Conservation (phyloP, 768 basidiomycete genomes). For the Naganishia randhawae region DNA sequence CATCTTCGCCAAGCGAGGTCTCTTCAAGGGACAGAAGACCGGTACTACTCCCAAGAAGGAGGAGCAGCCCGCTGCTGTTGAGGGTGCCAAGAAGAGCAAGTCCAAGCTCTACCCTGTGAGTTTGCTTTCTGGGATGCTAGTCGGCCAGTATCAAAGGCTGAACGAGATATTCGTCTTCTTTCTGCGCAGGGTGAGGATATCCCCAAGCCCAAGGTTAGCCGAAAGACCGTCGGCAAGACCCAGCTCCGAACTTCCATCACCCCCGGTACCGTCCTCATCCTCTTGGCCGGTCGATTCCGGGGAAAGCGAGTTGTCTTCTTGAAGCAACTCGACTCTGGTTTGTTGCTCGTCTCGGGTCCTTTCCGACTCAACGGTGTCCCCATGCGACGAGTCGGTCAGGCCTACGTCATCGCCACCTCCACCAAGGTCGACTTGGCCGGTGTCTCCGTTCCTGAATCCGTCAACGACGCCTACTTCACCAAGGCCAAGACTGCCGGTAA, state of each 20-base stretch:
- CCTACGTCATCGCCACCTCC: conserved; percentile 96
- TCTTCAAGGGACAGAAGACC: conserved; percentile 76
- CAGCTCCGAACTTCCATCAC: conserved; percentile 80
- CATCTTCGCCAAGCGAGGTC: conserved; percentile 72
- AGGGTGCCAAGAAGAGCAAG: conserved; percentile 85
- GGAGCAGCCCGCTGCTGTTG: conserved; percentile 66
- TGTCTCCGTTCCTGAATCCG: conserved; percentile 67
- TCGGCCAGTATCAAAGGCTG: neutral
- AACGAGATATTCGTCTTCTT: neutral
- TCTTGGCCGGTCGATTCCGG: conserved; percentile 94
- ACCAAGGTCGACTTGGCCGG: conserved; percentile 79
- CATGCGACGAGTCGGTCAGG: conserved; percentile 94
- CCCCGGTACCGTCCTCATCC: conserved; percentile 89
- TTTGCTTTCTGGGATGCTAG: neutral
- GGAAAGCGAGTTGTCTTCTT: conserved; percentile 98
- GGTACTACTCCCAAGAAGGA: conserved; percentile 63
- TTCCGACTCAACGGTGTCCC: conserved; percentile 93
- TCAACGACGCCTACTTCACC: conserved; percentile 90
- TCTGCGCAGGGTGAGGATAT: conserved; percentile 71
- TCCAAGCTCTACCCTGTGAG: conserved; percentile 75
- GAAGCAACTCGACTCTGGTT: conserved; percentile 81
- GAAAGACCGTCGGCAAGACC: conserved; percentile 69
- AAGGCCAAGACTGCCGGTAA: conserved; percentile 69
- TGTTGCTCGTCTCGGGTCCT: conserved; percentile 93
- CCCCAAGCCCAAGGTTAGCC: conserved; percentile 80